Evolutionary conservation across 169 alveolate species (phyloP).

Genomic region (Plasmodium cynomolgi): DNA sequence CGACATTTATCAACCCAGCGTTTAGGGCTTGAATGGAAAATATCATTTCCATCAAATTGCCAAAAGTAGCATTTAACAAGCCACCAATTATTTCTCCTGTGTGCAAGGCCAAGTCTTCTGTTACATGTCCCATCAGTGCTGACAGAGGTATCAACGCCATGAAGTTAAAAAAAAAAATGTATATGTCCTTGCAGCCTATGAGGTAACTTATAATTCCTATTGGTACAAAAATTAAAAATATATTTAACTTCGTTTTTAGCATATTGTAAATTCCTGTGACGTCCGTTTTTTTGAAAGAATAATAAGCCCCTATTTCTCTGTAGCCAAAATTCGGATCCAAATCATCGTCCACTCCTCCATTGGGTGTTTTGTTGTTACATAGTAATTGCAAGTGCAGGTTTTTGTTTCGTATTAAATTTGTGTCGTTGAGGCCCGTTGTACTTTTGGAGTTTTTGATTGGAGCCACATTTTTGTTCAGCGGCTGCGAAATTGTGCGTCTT

Average conservation of each 20-base stretch:
- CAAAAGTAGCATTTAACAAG: slow-evolving; percentile 91
- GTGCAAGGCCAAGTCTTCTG: slow-evolving; percentile 90
- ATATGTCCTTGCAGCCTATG: slow-evolving; percentile 77
- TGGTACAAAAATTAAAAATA: slow-evolving; percentile 80
- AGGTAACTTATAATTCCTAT: slow-evolving; percentile 79
- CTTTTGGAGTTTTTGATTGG: background rate
- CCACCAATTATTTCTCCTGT: slow-evolving; percentile 91
- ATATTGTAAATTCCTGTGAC: slow-evolving; percentile 70
- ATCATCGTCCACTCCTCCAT: slow-evolving; percentile 1
- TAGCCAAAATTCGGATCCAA: slow-evolving; percentile 7
- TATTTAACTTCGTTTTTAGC: slow-evolving; percentile 69
- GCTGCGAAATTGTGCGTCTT: slow-evolving; percentile 83
- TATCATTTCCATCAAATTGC: slow-evolving; percentile 92
- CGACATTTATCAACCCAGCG: slow-evolving; percentile 86
- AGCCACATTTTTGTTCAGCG: slow-evolving; percentile 72
- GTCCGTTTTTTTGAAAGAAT: slow-evolving; percentile 77
- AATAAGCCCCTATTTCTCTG: slow-evolving; percentile 42
- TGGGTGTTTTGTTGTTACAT: slow-evolving; percentile 54
- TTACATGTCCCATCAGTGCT: slow-evolving; percentile 87
- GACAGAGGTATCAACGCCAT: slow-evolving; percentile 89
- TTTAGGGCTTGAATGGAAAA: slow-evolving; percentile 87
- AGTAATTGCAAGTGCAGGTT: slow-evolving; percentile 67
- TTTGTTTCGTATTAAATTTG: slow-evolving; percentile 69
- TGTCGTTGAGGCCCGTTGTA: slow-evolving; percentile 43
- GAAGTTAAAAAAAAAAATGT: slow-evolving; percentile 84